phyloP scores from a whole-genome alignment of 148 eudicot genomes.

The Spergularia bocconei region DNA sequence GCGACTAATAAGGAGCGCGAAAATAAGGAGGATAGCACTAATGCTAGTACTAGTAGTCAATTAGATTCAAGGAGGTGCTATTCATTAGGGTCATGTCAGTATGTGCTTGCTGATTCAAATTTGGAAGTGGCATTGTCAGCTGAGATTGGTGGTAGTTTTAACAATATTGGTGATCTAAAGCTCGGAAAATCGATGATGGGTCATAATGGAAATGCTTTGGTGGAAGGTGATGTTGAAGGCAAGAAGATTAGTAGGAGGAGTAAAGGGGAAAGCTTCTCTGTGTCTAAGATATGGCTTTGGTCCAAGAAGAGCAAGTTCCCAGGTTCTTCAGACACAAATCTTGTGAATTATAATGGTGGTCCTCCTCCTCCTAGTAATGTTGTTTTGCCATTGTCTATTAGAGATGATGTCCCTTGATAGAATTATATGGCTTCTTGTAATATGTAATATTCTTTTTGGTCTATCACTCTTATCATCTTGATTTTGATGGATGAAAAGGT shows the following conservation, averaged over 20 bases:
- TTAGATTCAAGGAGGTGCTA: slow-evolving; percentile 60
- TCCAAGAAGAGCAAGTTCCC: slow-evolving; percentile 44
- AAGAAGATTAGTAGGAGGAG: slow-evolving; percentile 45
- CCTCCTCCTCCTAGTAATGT: slow-evolving; percentile 19
- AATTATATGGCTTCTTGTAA: slow-evolving; percentile 12
- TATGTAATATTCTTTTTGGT: slow-evolving; percentile 25
- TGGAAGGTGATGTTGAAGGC: slow-evolving; percentile 36
- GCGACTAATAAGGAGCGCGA: slow-evolving; percentile 7
- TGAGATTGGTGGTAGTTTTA: slow-evolving; percentile 10
- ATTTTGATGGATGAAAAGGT: slow-evolving; percentile 8
- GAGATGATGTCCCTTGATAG: slow-evolving; percentile 26
- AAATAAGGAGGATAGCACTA: slow-evolving; percentile 22
- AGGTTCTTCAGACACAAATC: slow-evolving; percentile 30
- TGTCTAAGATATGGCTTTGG: slow-evolving; percentile 74
- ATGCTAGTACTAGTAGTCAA: slow-evolving; percentile 28
- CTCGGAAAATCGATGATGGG: slow-evolving; percentile 14
- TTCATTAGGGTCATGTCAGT: slow-evolving; percentile 54
- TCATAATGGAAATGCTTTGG: slow-evolving; percentile 6
- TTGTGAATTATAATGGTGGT: slow-evolving; percentile 18
- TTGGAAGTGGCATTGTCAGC: slow-evolving; percentile 37
- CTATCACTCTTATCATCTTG: background rate
- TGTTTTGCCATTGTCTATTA: slow-evolving; percentile 37
- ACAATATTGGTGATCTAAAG: slow-evolving; percentile 3
- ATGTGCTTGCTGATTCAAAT: slow-evolving; percentile 43
- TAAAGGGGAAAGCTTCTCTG: slow-evolving; percentile 58